A percentile compares a stretch with the other conserved stretches of the same genome.
Conservation (phyloP, 164 flowering plant genomes). For the Sextonia rubra region DNA sequence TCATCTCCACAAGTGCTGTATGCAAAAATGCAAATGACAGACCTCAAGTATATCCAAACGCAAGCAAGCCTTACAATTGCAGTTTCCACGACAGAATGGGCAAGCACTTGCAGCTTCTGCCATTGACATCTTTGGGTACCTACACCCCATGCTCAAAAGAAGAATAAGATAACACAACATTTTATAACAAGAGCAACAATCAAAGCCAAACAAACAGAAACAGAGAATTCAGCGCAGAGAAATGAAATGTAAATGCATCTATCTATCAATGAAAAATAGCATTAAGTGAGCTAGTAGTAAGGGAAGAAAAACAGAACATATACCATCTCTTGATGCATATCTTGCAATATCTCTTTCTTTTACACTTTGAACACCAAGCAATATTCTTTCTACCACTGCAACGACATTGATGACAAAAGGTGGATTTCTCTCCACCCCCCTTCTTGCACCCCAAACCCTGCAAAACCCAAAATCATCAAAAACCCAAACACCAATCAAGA, state of each 20-base stretch:
- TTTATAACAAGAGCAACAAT: not conserved
- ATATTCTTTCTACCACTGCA: not conserved
- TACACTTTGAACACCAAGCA: not conserved
- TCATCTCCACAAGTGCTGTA: not conserved
- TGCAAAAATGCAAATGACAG: not conserved
- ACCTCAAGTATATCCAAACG: conserved; percentile 18
- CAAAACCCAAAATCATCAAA: not conserved
- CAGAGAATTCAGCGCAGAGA: not conserved
- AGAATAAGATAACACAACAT: not conserved
- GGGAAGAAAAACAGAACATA: not conserved
- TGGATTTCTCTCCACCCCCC: not conserved
- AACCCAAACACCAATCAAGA: not conserved
- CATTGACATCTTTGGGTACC: conserved; percentile 18
- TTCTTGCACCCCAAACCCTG: not conserved
- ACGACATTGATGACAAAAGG: not conserved
- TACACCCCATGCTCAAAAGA: not conserved
- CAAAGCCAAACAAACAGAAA: not conserved
- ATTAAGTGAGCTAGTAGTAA: not conserved
- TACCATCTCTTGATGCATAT: not conserved
- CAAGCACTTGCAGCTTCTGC: conserved; percentile 13
- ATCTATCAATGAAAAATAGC: not conserved
- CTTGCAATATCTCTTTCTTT: not conserved
- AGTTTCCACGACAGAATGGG: conserved; percentile 22
- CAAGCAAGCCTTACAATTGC: conserved; percentile 55
- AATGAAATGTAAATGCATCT: too few species aligned